These are phyloP conservation scores for Neurospora sp. DNA, from an alignment of 2,329 filamentous ascomycete genomes.

Conservation along the genomic window DNA sequence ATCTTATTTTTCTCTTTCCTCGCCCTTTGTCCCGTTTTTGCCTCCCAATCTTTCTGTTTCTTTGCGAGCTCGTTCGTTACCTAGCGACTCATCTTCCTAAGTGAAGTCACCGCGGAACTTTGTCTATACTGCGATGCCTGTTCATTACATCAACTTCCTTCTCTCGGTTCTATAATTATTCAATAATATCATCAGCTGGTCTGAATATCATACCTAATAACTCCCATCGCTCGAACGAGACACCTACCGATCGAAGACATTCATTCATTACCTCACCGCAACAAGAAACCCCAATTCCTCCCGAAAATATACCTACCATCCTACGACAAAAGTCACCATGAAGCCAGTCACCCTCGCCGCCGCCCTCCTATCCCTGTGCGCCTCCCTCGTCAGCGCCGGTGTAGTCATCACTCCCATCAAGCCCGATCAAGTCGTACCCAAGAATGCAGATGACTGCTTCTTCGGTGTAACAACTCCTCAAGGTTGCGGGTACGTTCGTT, in stretches of 20 bases:
- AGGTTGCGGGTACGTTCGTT: constrained; percentile 46
- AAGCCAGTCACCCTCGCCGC: constrained; percentile 25
- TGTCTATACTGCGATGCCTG: neutral
- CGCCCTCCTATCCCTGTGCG: constrained; percentile 32
- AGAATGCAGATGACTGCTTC: constrained; percentile 40
- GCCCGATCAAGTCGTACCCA: constrained; percentile 41
- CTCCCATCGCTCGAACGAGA: neutral
- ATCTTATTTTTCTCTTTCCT: neutral
- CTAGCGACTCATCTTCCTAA: neutral
- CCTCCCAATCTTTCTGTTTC: neutral
- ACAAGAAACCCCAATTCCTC: neutral
- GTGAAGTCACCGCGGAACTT: neutral
- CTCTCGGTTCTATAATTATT: neutral
- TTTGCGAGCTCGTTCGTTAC: neutral
- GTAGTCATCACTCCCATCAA: constrained; percentile 47
- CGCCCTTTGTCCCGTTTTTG: neutral
- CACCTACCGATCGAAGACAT: neutral
- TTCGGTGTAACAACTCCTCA: constrained; percentile 46
- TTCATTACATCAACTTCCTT: neutral
- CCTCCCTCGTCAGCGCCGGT: constrained; percentile 39
- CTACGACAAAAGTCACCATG: constrained; percentile 24
- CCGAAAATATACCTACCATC: neutral
- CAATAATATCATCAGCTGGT: neutral
- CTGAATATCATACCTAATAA: neutral
- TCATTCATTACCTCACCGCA: neutral